A percentile compares a stretch with the other conserved stretches of the same genome.
phyloP scores from a whole-genome alignment of 495 filamentous ascomycete genomes.

The Talaromyces nanjingensis region DNA sequence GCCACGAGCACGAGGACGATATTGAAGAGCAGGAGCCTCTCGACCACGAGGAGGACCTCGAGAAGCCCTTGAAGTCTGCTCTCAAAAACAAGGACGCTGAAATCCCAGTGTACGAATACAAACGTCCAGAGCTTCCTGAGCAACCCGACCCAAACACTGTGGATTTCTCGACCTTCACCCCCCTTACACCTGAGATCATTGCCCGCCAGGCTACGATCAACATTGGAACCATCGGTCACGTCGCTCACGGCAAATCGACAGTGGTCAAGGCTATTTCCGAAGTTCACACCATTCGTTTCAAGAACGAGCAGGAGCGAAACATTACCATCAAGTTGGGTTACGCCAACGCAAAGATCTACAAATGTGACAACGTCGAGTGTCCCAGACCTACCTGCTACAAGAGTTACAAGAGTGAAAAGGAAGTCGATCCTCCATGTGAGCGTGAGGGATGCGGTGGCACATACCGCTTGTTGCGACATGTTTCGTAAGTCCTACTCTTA shows the following conservation, averaged over 20 bases:
- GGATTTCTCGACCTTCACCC: constrained; percentile 68
- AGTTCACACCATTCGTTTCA: constrained; percentile 97
- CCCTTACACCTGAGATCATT: constrained; percentile 93
- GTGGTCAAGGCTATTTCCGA: constrained; percentile 99
- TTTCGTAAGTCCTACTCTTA: constrained; percentile 58
- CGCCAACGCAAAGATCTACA: constrained; percentile 98
- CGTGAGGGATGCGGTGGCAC: constrained; percentile 79
- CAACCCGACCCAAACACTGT: constrained; percentile 86
- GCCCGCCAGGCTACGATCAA: constrained; percentile 97
- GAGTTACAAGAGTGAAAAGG: constrained; percentile 97
- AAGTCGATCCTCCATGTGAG: constrained; percentile 92
- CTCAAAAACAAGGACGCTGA: constrained; percentile 53
- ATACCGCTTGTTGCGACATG: constrained; percentile 79
- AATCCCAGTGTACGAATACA: constrained; percentile 35
- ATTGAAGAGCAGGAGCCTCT: constrained; percentile 47
- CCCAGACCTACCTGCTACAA: constrained; percentile 92
- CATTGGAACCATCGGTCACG: constrained; percentile 97
- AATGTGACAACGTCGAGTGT: constrained; percentile 87
- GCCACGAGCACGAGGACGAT: constrained; percentile 45
- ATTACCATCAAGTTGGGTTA: constrained; percentile 99
- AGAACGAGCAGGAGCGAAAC: constrained; percentile 97
- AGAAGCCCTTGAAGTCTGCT: constrained; percentile 55
- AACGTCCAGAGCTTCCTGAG: constrained; percentile 63
- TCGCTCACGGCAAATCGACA: constrained; percentile 96
- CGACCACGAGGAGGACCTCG: constrained; percentile 31